phyloP scores from a whole-genome alignment of 2,329 filamentous ascomycete species.

The Paecilomyces variotii region DNA sequence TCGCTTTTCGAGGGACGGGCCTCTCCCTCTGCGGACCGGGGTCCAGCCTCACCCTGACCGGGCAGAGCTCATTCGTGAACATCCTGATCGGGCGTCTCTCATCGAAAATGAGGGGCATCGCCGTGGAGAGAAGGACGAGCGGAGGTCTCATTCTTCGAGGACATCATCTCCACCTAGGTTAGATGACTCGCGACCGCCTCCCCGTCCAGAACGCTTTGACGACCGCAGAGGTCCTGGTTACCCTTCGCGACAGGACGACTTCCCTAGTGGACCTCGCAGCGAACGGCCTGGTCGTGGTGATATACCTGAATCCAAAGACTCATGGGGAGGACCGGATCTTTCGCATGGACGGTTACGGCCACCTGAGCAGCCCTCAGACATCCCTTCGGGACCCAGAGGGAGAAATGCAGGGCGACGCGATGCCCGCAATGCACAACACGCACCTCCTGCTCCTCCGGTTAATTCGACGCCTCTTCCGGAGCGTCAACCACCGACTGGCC shows the following conservation, averaged over 20 bases:
- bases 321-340: slow-evolving; percentile 31
- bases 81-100: slow-evolving; percentile 16
- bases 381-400: slow-evolving; percentile 48
- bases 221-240: slow-evolving; percentile 26
- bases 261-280: slow-evolving; percentile 47
- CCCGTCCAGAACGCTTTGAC: slow-evolving; percentile 30
- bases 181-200: slow-evolving; percentile 17
- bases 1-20: slow-evolving; percentile 13
- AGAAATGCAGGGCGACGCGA: slow-evolving; percentile 25
- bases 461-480: slow-evolving; percentile 21
- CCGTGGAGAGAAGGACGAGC: slow-evolving; percentile 27
- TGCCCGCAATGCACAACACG: slow-evolving; percentile 28
- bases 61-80: slow-evolving; percentile 26
- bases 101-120: slow-evolving; percentile 19
- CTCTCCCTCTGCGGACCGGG: slow-evolving; percentile 16
- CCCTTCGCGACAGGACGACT: slow-evolving; percentile 32
- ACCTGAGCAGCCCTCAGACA: slow-evolving; percentile 32
- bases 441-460: slow-evolving; percentile 11
- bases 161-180: slow-evolving; percentile 19
- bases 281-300: slow-evolving; percentile 27
- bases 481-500: slow-evolving; percentile 37
- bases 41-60: slow-evolving; percentile 24
- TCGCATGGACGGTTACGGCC: slow-evolving; percentile 38
- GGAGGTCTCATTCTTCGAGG: slow-evolving; percentile 18
- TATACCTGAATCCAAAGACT: slow-evolving; percentile 29